These are phyloP conservation scores for Metschnikowia orientalis DNA, from an alignment of 805 yeast species.

Conservation along the genomic window DNA sequence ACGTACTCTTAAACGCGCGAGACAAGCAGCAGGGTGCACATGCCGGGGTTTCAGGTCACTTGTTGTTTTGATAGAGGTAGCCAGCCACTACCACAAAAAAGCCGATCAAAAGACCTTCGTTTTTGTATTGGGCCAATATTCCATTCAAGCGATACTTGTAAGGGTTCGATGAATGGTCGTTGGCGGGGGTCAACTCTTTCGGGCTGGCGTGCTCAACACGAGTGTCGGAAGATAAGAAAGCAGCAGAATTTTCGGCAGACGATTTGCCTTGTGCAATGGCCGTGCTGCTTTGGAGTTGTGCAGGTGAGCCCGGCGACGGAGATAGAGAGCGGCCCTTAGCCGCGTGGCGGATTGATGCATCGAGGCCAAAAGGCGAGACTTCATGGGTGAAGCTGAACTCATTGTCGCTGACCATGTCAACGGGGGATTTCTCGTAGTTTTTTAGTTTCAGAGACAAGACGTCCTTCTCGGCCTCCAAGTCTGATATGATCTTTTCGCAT, in stretches of 20 bases:
- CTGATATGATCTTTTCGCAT: slow-evolving; percentile 11
- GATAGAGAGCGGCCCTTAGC: no score
- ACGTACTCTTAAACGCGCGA: no score
- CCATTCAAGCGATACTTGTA: no score
- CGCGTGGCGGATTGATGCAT: no score
- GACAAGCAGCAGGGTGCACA: background rate
- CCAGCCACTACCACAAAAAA: slow-evolving; percentile 15
- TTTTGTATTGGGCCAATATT: slow-evolving; percentile 10
- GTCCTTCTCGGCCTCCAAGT: slow-evolving; percentile 6
- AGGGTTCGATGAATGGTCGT: slow-evolving; percentile 6
- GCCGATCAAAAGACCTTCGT: slow-evolving; percentile 14
- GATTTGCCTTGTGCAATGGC: no score
- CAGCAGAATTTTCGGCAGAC: no score
- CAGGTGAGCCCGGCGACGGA: no score
- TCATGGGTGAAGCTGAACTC: slow-evolving; percentile 4
- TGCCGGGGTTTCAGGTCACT: background rate
- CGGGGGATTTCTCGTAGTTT: slow-evolving; percentile 1
- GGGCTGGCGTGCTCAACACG: background rate
- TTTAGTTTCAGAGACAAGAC: slow-evolving; percentile 1
- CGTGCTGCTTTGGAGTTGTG: no score
- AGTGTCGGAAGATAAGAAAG: no score
- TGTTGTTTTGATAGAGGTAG: slow-evolving; percentile 12
- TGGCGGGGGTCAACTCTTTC: background rate
- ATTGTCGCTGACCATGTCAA: slow-evolving; percentile 2
- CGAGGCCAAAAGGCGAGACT: no score